Evolutionary conservation across 2,329 filamentous ascomycete species (phyloP), one percentile per base, ranked within the genome.

Genomic region (Alternaria consortialis): DNA sequence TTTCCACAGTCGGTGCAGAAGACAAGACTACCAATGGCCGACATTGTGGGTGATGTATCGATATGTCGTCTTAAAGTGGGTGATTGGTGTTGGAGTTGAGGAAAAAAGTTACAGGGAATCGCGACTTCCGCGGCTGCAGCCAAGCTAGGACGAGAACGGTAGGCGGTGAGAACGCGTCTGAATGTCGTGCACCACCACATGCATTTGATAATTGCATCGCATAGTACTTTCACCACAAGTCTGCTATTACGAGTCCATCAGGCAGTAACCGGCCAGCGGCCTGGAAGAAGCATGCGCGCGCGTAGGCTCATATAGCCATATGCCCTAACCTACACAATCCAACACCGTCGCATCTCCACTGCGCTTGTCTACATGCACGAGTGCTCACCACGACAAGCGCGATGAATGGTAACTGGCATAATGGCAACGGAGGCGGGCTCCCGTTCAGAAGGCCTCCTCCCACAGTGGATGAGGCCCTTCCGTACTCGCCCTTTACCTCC

Each of bases 1-100:
- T 97, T 97, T 63, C 94, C 94, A 79, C 94, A 98, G 77, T 94
- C 92, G 55, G 86, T 92, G 83, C 94, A 98, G 80, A 98, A 98
- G 36, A 97, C 90, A 40, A 98, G 85, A 53, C 93, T 94, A 57
- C 93, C 94, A 68, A 97, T 93, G 17, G 92, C 89, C 67, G 94
- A 89, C 94, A 97, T 97, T 63, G 70, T 82, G 59, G 37, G 31
- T 58, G 37, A 34, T 40, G 40, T 56, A 29, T 53, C 12, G 54
- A 31, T 51, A 46, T 58, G 44, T 55, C 23, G 56, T 36, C 44
- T 50, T 40, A 54, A 47, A 25, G 47, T 1, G 31, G 32, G 9
- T 36, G 40, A 29, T 56, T n/a, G 39, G 58, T 47, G 60, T 42
- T 31, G 42, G 56, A 17, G 46, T 58, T 15, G 12, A 27, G 47